Percentiles rank a stretch among this genome's conserved stretches.
phyloP scores from a whole-genome alignment of 2,329 filamentous ascomycete genomes.

The Anisogramma anomala region DNA sequence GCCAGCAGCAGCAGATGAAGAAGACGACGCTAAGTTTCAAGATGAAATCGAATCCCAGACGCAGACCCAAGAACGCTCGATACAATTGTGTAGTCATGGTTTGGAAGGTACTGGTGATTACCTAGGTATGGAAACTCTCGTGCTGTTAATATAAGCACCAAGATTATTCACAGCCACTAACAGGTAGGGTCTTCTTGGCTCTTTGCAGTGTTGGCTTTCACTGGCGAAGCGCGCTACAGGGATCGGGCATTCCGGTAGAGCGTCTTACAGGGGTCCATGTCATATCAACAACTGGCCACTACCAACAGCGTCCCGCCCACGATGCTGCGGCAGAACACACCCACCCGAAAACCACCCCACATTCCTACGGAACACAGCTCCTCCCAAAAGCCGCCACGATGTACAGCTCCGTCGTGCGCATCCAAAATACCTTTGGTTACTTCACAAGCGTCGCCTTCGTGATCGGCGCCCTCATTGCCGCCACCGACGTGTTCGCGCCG shows the following conservation, averaged over 20 bases:
- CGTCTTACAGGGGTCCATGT: not conserved
- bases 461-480: slow-evolving; percentile 67
- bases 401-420: slow-evolving; percentile 75
- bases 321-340: not conserved
- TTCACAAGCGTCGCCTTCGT: slow-evolving; percentile 89
- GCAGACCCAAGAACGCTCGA: slow-evolving; percentile 2
- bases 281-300: slow-evolving; percentile 4
- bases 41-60: not conserved
- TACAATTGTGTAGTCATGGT: slow-evolving; percentile 3
- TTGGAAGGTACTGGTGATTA: slow-evolving; percentile 1
- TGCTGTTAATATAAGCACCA: no score
- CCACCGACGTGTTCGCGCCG: slow-evolving; percentile 61
- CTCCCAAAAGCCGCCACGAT: slow-evolving; percentile 38
- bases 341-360: not conserved
- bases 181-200: no score
- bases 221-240: not conserved
- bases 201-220: no score
- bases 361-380: not conserved
- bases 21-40: not conserved
- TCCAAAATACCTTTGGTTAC: slow-evolving; percentile 93
- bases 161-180: no score
- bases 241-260: not conserved
- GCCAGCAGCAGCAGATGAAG: not conserved
- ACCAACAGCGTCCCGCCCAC: not conserved
- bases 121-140: not conserved